Evolutionary conservation across 2,329 filamentous ascomycete genomes (phyloP).

Genomic region (Acephala macrosclerotiorum): DNA sequence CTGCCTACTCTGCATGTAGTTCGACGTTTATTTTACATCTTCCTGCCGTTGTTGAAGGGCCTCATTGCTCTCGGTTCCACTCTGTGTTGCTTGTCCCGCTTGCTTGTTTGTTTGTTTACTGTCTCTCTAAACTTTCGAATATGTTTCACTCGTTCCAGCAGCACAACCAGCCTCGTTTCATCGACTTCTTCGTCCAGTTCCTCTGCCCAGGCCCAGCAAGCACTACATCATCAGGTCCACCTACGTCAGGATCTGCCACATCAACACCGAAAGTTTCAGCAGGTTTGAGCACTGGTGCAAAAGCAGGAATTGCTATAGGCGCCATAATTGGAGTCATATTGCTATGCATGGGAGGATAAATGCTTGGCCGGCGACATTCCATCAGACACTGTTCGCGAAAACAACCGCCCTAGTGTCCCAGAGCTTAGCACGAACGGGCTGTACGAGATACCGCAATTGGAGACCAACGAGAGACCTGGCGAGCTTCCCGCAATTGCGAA

Average conservation of each 20-base stretch:
- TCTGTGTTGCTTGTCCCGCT: background rate
- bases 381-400: background rate
- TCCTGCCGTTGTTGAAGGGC: background rate
- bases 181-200: background rate
- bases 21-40: background rate
- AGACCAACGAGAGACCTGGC: background rate
- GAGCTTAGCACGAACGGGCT: conserved; percentile 1
- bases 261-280: background rate
- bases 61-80: background rate
- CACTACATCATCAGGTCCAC: background rate
- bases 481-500: background rate
- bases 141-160: conserved; percentile 10
- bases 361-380: background rate
- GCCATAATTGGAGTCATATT: background rate
- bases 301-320: conserved; percentile 7
- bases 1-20: background rate
- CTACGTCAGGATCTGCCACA: background rate
- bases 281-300: background rate
- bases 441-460: background rate
- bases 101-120: background rate
- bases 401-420: background rate
- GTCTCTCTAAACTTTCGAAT: background rate
- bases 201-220: background rate
- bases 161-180: background rate
- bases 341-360: background rate